These are phyloP conservation scores for Halophytophthora batemanensis DNA, from an alignment of 352 stramenopile genomes.

Conservation along the genomic window DNA sequence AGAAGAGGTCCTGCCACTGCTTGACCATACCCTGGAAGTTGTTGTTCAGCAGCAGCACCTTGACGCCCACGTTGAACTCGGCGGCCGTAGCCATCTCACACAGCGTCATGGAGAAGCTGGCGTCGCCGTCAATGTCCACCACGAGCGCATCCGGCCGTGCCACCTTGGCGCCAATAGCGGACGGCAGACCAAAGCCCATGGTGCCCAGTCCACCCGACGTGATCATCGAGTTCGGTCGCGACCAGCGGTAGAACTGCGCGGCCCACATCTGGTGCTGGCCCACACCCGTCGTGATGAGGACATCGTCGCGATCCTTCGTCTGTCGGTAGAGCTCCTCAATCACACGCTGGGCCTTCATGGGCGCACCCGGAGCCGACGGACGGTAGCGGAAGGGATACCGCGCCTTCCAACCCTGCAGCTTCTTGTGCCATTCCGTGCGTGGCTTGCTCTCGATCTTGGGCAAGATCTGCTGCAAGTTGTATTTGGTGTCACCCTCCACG, in stretches of 20 bases:
- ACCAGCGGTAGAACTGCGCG: conserved; percentile 96
- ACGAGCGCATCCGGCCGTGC: conserved; percentile 83
- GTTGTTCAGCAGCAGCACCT: conserved; percentile 96
- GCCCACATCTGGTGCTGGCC: conserved; percentile 97
- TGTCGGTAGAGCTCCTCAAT: conserved; percentile 93
- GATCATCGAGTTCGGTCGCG: conserved; percentile 91
- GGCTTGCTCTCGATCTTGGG: conserved; percentile 78
- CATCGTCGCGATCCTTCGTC: conserved; percentile 88
- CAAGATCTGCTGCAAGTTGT: conserved; percentile 91
- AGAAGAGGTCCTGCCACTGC: conserved; percentile 97
- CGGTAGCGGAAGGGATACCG: conserved; percentile 94
- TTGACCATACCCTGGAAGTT: conserved; percentile 98
- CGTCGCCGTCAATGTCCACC: conserved; percentile 94
- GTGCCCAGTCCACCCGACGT: conserved; percentile 93
- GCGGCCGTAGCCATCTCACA: conserved; percentile 95
- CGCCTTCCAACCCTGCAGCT: conserved; percentile 88
- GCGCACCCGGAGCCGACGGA: conserved; percentile 47
- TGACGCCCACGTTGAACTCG: conserved; percentile 93
- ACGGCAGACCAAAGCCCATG: conserved; percentile 94
- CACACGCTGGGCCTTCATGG: conserved; percentile 93
- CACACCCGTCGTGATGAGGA: conserved; percentile 95
- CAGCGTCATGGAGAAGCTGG: conserved; percentile 96
- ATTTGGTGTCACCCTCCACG: conserved; percentile 83
- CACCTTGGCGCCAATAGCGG: conserved; percentile 93
- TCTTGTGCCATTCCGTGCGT: conserved; percentile 90